These are phyloP conservation scores for Diddensiella transvaalensis DNA, from an alignment of 805 yeast species.

Conservation along the genomic window DNA sequence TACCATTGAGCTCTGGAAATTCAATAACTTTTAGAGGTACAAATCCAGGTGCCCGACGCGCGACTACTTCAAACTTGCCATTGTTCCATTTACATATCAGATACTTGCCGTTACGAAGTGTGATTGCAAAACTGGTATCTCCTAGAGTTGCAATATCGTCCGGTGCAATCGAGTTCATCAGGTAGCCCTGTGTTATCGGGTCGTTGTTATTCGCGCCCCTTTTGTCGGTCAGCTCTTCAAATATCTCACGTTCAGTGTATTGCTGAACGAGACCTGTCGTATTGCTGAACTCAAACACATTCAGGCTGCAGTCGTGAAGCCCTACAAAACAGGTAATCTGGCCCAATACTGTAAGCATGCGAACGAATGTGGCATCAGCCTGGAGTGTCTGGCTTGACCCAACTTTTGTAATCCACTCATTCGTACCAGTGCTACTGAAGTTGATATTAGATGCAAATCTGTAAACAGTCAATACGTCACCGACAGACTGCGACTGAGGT, in stretches of 20 bases:
- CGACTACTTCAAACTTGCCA: neutral
- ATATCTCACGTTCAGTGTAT: neutral
- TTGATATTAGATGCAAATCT: neutral
- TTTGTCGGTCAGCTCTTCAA: too few relatives aligned
- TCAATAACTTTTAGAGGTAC: neutral
- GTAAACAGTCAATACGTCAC: neutral
- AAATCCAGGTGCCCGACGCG: neutral
- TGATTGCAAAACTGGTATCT: neutral
- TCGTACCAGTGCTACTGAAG: neutral
- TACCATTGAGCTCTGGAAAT: neutral
- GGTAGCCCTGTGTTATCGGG: neutral
- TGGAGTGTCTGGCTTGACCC: neutral
- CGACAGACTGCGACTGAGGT: neutral
- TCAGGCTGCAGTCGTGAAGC: neutral
- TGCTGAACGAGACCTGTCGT: neutral
- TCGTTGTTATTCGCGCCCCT: neutral
- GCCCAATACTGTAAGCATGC: neutral
- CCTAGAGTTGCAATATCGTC: neutral
- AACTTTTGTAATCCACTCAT: neutral
- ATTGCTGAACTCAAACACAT: neutral
- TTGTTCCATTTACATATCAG: neutral
- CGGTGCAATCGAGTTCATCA: neutral
- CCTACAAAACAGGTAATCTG: neutral
- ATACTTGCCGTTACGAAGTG: neutral
- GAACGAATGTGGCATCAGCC: neutral